Percentiles rank a stretch among this genome's conserved stretches.
phyloP scores from a whole-genome alignment of 495 filamentous ascomycete species.

The Trichoderma virens region DNA sequence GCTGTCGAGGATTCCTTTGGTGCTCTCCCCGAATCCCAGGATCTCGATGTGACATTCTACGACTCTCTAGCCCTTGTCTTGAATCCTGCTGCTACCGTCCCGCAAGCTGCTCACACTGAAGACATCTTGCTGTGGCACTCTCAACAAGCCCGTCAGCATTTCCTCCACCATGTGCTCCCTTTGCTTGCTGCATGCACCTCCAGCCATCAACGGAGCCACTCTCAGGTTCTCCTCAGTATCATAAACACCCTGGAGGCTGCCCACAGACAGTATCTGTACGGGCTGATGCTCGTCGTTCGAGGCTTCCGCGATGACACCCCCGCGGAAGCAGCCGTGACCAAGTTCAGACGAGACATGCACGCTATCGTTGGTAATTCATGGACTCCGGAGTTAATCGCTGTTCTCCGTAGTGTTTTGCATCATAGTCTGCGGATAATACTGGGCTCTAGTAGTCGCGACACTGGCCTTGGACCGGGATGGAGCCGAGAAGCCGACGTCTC shows the following conservation, averaged over 20 bases:
- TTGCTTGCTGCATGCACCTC: conserved; percentile 31
- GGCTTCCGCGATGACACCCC: conserved; percentile 24
- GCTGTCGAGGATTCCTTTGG: conserved; percentile 35
- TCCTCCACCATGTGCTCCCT: conserved; percentile 43
- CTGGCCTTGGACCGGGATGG: conserved; percentile 13
- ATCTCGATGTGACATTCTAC: conserved; percentile 29
- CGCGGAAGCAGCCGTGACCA: conserved; percentile 31
- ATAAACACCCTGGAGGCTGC: conserved; percentile 44
- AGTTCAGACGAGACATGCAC: conserved; percentile 54
- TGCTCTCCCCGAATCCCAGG: conserved; percentile 35
- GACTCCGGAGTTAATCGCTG: conserved; percentile 42
- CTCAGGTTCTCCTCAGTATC: conserved; percentile 32
- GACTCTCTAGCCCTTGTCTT: conserved; percentile 36
- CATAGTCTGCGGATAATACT: conserved; percentile 48
- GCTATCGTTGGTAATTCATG: conserved; percentile 59
- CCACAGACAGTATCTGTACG: conserved; percentile 40
- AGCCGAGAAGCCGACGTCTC: background rate
- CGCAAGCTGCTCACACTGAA: conserved; percentile 37
- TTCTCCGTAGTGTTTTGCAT: conserved; percentile 46
- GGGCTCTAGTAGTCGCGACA: conserved; percentile 35
- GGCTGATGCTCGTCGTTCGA: conserved; percentile 35
- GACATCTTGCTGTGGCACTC: conserved; percentile 46
- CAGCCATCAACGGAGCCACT: conserved; percentile 12
- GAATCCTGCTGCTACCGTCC: conserved; percentile 28
- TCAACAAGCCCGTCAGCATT: conserved; percentile 43